Evolutionary conservation across 108 stramenopile species (phyloP).

Genomic region (Fragilaria crotonensis): DNA sequence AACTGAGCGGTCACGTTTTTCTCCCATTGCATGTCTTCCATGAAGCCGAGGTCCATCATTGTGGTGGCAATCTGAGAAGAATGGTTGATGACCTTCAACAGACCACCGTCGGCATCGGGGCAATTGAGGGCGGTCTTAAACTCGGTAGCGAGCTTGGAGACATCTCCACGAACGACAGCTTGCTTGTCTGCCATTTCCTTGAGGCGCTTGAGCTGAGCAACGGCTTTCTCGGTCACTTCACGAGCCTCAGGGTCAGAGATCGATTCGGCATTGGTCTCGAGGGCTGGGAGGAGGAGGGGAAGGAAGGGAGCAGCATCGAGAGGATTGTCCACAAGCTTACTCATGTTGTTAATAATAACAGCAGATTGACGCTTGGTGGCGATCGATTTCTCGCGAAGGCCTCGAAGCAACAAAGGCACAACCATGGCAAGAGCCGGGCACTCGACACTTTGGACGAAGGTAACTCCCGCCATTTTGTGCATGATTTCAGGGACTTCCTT

Average conservation of each 20-base stretch:
- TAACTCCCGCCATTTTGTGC: constrained; percentile 93
- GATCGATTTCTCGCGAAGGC: constrained; percentile 85
- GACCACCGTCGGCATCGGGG: constrained; percentile 39
- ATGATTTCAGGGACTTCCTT: constrained; percentile 95
- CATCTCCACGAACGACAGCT: constrained; percentile 71
- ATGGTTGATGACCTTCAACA: constrained; percentile 49
- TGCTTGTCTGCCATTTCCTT: constrained; percentile 84
- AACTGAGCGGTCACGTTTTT: constrained; percentile 62
- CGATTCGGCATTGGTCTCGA: constrained; percentile 87
- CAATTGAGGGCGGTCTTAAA: constrained; percentile 59
- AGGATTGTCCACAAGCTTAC: constrained; percentile 96
- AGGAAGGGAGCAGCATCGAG: constrained; percentile 96
- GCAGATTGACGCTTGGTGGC: constrained; percentile 97
- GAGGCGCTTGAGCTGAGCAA: constrained; percentile 75
- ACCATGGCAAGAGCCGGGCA: constrained; percentile 97
- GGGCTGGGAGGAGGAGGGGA: constrained; percentile 87
- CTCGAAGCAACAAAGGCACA: constrained; percentile 96
- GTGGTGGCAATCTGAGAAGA: constrained; percentile 70
- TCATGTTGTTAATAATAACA: constrained; percentile 98
- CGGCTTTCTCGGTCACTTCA: constrained; percentile 82
- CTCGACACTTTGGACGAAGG: constrained; percentile 98
- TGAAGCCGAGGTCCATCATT: constrained; percentile 86
- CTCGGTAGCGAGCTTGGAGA: constrained; percentile 58
- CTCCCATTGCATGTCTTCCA: constrained; percentile 89
- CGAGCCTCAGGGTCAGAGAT: constrained; percentile 96